A percentile compares a stretch with the other conserved stretches of the same genome.
Evolutionary conservation across 2,329 filamentous ascomycete species (phyloP).

Genomic region (Ilyonectria robusta): DNA sequence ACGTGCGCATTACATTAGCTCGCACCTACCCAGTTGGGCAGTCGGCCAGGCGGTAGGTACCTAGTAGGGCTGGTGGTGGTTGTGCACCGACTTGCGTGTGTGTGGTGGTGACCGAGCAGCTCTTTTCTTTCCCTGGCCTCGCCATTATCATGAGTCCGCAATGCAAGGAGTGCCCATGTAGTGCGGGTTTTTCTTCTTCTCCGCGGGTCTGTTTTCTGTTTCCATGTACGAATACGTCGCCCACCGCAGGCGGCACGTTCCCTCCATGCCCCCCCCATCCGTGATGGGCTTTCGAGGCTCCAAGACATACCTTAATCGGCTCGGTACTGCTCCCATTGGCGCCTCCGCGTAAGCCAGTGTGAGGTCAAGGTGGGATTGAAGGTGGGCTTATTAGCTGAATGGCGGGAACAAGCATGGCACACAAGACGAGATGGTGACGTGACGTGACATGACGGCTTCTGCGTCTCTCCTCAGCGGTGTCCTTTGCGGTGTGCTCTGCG

Average conservation of each 20-base stretch:
- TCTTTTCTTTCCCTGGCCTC: background rate
- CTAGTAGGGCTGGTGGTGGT: slow-evolving; percentile 20
- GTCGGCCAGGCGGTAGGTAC: background rate
- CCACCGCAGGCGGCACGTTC: background rate
- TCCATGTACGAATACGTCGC: slow-evolving; percentile 2
- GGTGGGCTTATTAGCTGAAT: slow-evolving; percentile 23
- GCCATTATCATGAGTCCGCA: background rate
- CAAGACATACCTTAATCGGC: slow-evolving; percentile 9
- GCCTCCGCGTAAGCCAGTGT: slow-evolving; percentile 26
- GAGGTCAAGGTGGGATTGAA: slow-evolving; percentile 29
- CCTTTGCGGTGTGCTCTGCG: background rate
- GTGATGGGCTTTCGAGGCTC: background rate
- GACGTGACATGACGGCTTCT: slow-evolving; percentile 31
- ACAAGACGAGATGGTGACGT: slow-evolving; percentile 26
- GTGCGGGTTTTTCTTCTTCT: background rate
- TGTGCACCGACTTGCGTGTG: background rate
- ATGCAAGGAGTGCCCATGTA: background rate
- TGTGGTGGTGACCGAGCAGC: background rate
- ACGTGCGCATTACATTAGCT: slow-evolving; percentile 32
- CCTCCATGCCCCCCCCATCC: background rate
- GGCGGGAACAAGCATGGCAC: slow-evolving; percentile 19
- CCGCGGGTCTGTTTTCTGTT: background rate
- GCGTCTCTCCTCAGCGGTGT: slow-evolving; percentile 1
- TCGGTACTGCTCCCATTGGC: slow-evolving; percentile 21
- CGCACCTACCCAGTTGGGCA: slow-evolving; percentile 29